A percentile compares a stretch with the other conserved stretches of the same genome.
Evolutionary conservation across 495 filamentous ascomycete species (phyloP).

Genomic region (Aspergillus panamensis): DNA sequence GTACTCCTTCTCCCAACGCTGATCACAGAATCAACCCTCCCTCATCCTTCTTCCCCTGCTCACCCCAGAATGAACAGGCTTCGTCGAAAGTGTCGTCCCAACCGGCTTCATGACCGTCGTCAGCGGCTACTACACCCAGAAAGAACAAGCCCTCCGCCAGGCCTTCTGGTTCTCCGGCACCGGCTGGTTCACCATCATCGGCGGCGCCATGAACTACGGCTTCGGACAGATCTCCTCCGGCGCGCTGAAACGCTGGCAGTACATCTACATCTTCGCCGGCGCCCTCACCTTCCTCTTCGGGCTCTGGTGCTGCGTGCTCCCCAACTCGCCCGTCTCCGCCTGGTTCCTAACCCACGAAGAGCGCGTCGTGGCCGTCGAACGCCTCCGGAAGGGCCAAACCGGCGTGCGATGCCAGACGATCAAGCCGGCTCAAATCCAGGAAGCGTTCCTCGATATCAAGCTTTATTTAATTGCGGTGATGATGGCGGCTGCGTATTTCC

Average conservation of each 20-base stretch:
- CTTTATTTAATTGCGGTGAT: slow-evolving; percentile 54
- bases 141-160: slow-evolving; percentile 63
- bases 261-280: slow-evolving; percentile 65
- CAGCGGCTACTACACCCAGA: slow-evolving; percentile 62
- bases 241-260: slow-evolving; percentile 58
- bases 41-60: no score
- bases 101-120: slow-evolving; percentile 67
- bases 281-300: slow-evolving; percentile 63
- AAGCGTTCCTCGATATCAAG: slow-evolving; percentile 48
- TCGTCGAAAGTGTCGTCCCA: slow-evolving; percentile 64
- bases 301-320: slow-evolving; percentile 55
- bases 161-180: slow-evolving; percentile 68
- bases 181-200: slow-evolving; percentile 65
- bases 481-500: slow-evolving; percentile 49
- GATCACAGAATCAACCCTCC: no score
- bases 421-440: slow-evolving; percentile 48
- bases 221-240: slow-evolving; percentile 62
- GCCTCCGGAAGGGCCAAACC: slow-evolving; percentile 49
- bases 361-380: slow-evolving; percentile 51
- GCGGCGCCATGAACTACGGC: slow-evolving; percentile 63
- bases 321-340: slow-evolving; percentile 50
- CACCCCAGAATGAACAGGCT: slow-evolving; percentile 44
- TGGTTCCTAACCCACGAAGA: slow-evolving; percentile 53
- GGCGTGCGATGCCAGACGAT: slow-evolving; percentile 52
- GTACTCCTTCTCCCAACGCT: slow-evolving; percentile 19